Conservation (phyloP, 2,329 filamentous ascomycete genomes). For the Colletotrichum tropicicola region DNA sequence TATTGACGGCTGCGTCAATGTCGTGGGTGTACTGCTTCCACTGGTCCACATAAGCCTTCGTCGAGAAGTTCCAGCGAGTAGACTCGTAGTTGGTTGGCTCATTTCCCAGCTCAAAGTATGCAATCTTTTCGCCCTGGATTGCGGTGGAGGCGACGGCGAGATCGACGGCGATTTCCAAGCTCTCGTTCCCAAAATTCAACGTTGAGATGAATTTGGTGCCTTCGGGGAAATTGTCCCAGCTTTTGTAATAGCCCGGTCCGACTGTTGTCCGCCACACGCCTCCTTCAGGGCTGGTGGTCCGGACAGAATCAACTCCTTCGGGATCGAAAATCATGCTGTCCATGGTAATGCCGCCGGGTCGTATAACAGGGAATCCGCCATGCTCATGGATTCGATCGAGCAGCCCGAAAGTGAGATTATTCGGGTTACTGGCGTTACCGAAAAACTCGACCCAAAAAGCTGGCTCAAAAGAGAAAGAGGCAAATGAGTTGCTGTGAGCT, state of each 20-base stretch:
- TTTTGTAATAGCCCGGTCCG: conserved; percentile 11
- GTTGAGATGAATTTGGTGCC: conserved; percentile 31
- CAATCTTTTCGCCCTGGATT: conserved; percentile 27
- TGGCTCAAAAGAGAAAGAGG: conserved; percentile 32
- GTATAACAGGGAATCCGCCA: conserved; percentile 26
- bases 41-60: conserved; percentile 24
- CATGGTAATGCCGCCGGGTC: conserved; percentile 33
- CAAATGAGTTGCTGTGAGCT: conserved; percentile 26
- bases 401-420: conserved; percentile 27
- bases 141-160: conserved; percentile 26
- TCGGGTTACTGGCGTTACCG: conserved; percentile 27
- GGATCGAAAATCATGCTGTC: conserved; percentile 33
- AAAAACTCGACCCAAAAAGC: conserved; percentile 34
- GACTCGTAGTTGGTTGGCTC: conserved; percentile 29
- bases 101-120: conserved; percentile 32
- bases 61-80: conserved; percentile 27
- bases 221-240: conserved; percentile 30
- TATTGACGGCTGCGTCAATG: conserved; percentile 19
- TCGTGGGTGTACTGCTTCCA: conserved; percentile 14
- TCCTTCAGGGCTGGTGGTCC: conserved; percentile 30
- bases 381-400: conserved; percentile 26
- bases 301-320: conserved; percentile 21
- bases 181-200: conserved; percentile 32
- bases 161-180: conserved; percentile 29
- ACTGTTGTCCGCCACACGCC: conserved; percentile 23